These are phyloP conservation scores for Chlorella sorokiniana DNA, from an alignment of 139 green algal genomes.

Conservation along the genomic window DNA sequence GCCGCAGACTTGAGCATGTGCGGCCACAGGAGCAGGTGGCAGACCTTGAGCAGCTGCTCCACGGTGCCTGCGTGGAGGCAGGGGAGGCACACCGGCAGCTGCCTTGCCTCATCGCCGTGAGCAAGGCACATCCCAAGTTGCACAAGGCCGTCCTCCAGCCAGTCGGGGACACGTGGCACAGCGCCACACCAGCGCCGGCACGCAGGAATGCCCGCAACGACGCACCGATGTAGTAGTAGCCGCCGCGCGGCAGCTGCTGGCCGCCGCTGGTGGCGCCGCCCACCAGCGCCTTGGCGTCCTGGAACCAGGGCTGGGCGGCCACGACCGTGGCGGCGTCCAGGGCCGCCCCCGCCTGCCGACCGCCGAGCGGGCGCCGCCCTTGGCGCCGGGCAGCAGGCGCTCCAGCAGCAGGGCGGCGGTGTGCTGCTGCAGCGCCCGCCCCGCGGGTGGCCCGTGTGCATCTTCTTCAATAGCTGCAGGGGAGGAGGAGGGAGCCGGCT, in stretches of 20 bases:
- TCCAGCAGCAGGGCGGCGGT: conserved; percentile 14
- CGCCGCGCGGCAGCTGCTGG: not conserved
- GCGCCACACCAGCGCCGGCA: not conserved
- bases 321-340: conserved; percentile 11
- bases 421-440: conserved; percentile 27
- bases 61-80: conserved; percentile 12
- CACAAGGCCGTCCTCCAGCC: not conserved
- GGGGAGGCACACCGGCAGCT: not conserved
- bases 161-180: not conserved
- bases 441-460: conserved; percentile 6
- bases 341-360: not conserved
- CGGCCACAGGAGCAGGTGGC: conserved; percentile 36
- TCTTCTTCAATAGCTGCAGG: conserved; percentile 18
- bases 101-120: not conserved
- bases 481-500: not conserved
- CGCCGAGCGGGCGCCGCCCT: not conserved
- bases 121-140: not conserved
- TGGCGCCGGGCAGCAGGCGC: not conserved
- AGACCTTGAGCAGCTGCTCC: conserved; percentile 25
- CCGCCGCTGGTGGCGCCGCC: conserved; percentile 6
- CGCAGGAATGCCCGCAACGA: not conserved
- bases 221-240: conserved; percentile 15
- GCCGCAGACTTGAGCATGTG: conserved; percentile 12
- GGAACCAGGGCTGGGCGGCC: conserved; percentile 17
- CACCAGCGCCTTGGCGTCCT: conserved; percentile 11